phyloP scores from a whole-genome alignment of 1,284 basidiomycete species.

The Cryptococcus sp. region DNA sequence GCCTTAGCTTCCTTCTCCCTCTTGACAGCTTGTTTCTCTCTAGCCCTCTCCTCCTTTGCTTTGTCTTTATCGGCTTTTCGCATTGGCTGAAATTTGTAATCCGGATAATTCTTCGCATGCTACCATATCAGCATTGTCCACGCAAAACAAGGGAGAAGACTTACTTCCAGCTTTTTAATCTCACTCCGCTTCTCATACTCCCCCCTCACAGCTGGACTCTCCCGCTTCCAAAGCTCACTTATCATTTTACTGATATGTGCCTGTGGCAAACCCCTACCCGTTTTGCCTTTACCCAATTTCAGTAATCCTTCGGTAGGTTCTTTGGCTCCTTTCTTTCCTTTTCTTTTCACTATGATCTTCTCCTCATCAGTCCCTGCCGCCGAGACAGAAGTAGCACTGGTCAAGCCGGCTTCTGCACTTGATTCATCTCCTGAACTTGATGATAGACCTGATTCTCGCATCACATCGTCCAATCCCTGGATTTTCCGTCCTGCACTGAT shows the following conservation, averaged over 20 bases:
- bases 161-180: conserved; percentile 58
- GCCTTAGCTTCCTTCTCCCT: background rate
- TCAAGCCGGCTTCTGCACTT: background rate
- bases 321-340: conserved; percentile 19
- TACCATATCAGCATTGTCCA: conserved; percentile 12
- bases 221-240: conserved; percentile 64
- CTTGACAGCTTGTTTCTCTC: conserved; percentile 37
- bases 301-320: conserved; percentile 27
- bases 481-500: conserved; percentile 30
- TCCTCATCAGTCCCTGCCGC: background rate
- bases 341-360: background rate
- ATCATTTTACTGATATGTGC: conserved; percentile 69
- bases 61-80: conserved; percentile 62
- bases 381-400: background rate
- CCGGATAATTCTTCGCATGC: conserved; percentile 62
- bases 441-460: conserved; percentile 7
- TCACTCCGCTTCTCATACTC: conserved; percentile 70
- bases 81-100: conserved; percentile 68
- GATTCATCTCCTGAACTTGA: conserved; percentile 1
- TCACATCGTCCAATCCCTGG: conserved; percentile 20
- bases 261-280: conserved; percentile 56
- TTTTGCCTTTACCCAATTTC: conserved; percentile 32
- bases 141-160: conserved; percentile 9
- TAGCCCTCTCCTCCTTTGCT: conserved; percentile 39
- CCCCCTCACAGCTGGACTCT: conserved; percentile 54